Conservation (phyloP, 495 filamentous ascomycete species). For the Xylaria flabelliformis region DNA sequence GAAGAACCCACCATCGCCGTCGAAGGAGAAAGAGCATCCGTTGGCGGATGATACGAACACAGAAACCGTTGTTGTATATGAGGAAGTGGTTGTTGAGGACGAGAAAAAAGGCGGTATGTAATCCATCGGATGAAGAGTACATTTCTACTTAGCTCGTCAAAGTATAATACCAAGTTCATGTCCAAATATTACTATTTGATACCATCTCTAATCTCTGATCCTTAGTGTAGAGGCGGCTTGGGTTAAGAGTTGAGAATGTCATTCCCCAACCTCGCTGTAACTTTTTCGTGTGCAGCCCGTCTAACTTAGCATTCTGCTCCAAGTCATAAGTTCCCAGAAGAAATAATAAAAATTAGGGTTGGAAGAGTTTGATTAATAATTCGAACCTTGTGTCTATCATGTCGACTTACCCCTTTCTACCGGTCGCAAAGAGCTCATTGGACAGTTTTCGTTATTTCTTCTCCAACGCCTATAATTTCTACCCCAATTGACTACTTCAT, state of each 20-base stretch:
- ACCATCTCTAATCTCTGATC: not conserved
- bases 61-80: constrained; percentile 35
- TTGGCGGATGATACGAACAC: constrained; percentile 36
- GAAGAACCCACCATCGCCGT: not conserved
- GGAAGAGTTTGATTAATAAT: too few species aligned
- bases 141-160: not conserved
- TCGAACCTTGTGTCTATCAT: not conserved
- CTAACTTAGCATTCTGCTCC: not conserved
- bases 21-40: constrained; percentile 11
- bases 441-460: not conserved
- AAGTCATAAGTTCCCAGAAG: too few species aligned
- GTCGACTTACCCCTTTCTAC: constrained; percentile 11
- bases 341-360: too few species aligned
- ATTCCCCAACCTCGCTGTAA: not conserved
- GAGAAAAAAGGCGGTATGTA: not conserved
- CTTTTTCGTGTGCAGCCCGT: not conserved
- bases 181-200: not conserved
- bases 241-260: not conserved
- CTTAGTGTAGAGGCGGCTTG: not conserved
- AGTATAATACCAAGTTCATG: not conserved
- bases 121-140: not conserved
- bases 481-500: constrained; percentile 19
- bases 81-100: constrained; percentile 39
- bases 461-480: constrained; percentile 1
- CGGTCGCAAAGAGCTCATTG: not conserved